Evolutionary conservation across 345 rosid genomes (phyloP), one percentile per base, ranked within the genome.

Genomic region (Zanthoxylum bungeanum): DNA sequence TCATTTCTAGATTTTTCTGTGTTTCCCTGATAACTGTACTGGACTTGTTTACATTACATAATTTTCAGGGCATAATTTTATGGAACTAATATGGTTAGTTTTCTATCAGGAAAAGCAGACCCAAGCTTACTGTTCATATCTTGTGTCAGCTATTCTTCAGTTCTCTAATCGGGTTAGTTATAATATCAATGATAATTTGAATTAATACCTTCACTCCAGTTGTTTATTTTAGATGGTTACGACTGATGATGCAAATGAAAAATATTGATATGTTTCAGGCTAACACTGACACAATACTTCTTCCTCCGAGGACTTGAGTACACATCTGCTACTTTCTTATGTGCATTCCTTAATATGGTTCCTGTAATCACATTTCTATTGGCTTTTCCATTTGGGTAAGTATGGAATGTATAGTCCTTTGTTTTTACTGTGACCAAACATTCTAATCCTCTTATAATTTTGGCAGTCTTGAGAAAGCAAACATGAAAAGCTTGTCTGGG

Each of bases 311-410:
- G 97, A 57, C 83, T 91, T 49, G 75, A 87, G 70, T 80, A 87
- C 62, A 89, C 97, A 69, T 88, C 93, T 10, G 85, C 97, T 25
- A 85, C 92, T 47, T 87, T 88, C 71, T 28, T n/a, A n/a, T n/a
- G n/a, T n/a, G n/a, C n/a, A n/a, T n/a, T n/a, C n/a, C n/a, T n/a
- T n/a, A n/a, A n/a, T 89, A 75, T 83, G 70, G 86, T 87, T 21
- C 91, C 97, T 33, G 93, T 89, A 1, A 33, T 81, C 55, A 89
- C 97, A 37, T 91, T 91, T 72, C 60, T 87, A 1, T 72, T 87
- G 78, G 92, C 93, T 69, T 77, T 91, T 22, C 73, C 90, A 55
- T 82, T 84, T 68, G 72, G 90, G 92, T 89, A 83, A 56, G 71
- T 1, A 24, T n/a, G 3, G 49, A 12, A 21, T 16, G 0, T 25